Percentiles rank a stretch among this genome's conserved stretches.
These are phyloP conservation scores for Stachybotrys elegans DNA, from an alignment of 2,329 filamentous ascomycete species.

Conservation along the genomic window DNA sequence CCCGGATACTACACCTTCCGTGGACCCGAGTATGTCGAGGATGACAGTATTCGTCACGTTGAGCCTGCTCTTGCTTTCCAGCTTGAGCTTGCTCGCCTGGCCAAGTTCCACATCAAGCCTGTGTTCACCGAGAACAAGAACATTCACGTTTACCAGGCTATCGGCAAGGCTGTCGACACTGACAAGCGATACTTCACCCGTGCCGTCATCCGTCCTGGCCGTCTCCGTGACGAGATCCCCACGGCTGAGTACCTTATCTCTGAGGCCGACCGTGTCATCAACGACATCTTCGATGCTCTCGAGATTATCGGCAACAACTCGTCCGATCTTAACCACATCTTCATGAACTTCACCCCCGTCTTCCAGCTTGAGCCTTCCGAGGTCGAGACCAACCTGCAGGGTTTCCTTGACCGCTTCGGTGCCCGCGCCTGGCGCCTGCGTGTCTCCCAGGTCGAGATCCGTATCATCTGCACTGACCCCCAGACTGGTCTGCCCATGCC, in stretches of 20 bases:
- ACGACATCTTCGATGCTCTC: slow-evolving; percentile 92
- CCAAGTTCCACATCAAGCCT: slow-evolving; percentile 96
- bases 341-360: slow-evolving; percentile 98
- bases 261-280: slow-evolving; percentile 93
- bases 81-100: slow-evolving; percentile 87
- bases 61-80: slow-evolving; percentile 98
- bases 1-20: slow-evolving; percentile 98
- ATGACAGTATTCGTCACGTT: slow-evolving; percentile 92
- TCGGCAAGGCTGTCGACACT: slow-evolving; percentile 89
- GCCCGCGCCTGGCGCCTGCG: slow-evolving; percentile 92
- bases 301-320: slow-evolving; percentile 99
- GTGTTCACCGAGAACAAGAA: slow-evolving; percentile 99
- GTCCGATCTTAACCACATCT: slow-evolving; percentile 99
- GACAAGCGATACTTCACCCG: slow-evolving; percentile 99
- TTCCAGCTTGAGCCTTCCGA: slow-evolving; percentile 88
- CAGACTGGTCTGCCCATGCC: slow-evolving; percentile 80
- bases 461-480: slow-evolving; percentile 94
- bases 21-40: slow-evolving; percentile 82
- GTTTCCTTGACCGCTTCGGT: slow-evolving; percentile 95
- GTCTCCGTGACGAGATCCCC: slow-evolving; percentile 93
- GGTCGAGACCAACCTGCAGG: slow-evolving; percentile 87
- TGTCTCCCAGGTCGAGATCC: slow-evolving; percentile 95
- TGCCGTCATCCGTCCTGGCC: slow-evolving; percentile 88
- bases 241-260: slow-evolving; percentile 98
- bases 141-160: slow-evolving; percentile 96